Conservation (phyloP, 306 rosid genomes). For the Casuarina equisetifolia region DNA sequence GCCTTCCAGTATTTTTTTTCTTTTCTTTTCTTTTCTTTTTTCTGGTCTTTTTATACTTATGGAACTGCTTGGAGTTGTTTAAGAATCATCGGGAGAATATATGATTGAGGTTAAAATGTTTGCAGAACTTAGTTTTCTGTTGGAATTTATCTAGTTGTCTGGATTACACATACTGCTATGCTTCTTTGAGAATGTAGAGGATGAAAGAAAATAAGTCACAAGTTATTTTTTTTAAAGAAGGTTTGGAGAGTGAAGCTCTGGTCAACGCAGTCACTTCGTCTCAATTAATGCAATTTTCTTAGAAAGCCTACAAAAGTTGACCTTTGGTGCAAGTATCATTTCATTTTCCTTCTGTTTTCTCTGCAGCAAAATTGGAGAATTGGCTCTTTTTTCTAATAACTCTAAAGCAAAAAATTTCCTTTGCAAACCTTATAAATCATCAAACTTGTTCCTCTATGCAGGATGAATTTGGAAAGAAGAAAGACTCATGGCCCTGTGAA, state of each 20-base stretch:
- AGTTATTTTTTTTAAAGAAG: too few species aligned
- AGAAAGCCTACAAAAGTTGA: not conserved
- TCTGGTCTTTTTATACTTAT: conserved; percentile 7
- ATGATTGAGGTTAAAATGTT: conserved; percentile 13
- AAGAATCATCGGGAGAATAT: conserved; percentile 20
- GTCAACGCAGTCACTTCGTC: not conserved
- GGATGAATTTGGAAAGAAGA: conserved; percentile 58
- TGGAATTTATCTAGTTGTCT: conserved; percentile 14
- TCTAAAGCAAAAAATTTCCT: conserved; percentile 1
- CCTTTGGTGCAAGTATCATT: not conserved
- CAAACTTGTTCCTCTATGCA: conserved; percentile 40
- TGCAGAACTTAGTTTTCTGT: conserved; percentile 10
- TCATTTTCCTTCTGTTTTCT: not conserved
- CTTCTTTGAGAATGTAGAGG: conserved; percentile 17
- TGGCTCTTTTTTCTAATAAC: not conserved
- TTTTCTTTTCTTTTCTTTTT: not conserved
- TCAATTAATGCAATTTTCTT: not conserved
- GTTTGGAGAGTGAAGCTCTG: not conserved
- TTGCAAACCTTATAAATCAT: conserved; percentile 18
- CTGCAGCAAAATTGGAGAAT: conserved; percentile 8
- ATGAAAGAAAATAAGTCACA: not conserved
- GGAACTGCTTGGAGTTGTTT: conserved; percentile 21
- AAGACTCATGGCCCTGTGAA: conserved; percentile 62
- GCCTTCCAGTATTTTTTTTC: conserved; percentile 6
- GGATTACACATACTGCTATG: conserved; percentile 8